Evolutionary conservation across 2,329 filamentous ascomycete genomes (phyloP), one percentile per base, ranked within the genome.

Genomic region (Phaeomoniella chlamydospora): DNA sequence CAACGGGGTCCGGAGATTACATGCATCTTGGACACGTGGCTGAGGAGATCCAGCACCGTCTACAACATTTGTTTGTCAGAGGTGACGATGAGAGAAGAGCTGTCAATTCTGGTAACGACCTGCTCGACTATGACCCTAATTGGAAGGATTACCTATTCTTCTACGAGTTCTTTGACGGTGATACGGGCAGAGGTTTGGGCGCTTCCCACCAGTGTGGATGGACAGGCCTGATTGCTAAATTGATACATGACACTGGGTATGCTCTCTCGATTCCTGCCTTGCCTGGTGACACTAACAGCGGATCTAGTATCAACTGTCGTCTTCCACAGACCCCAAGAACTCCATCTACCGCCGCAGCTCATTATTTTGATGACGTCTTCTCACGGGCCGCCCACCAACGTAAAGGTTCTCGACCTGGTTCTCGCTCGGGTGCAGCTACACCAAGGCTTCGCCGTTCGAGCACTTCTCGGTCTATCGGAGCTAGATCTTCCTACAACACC

Each of bases 231-330:
- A 86, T 96, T 55, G 88, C 88, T 16, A 87, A 92, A 59, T 82
- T 96, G 74, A 96, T 96, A 41, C 88, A 96, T 49, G 90, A 96
- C 52, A 94, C 88, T 46, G 88, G 87, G 83, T 90, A 77, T 65
- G 78, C 62, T 15, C n/a, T 26, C n/a, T n/a, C n/a, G n/a, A n/a
- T n/a, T n/a, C n/a, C n/a, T n/a, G 33, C 35, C 10, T 15, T 36
- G 9, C 15, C 37, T 14, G 4, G 16, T 15, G n/a, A n/a, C 31
- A 29, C 17, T 40, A 49, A 67, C 75, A 58, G 74, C 55, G 31
- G 35, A 15, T 38, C 2, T 45, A 88, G 83, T 46, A 71, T 92
- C 52, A 90, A 77, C 54, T 94, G 87, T 56, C 83, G 87, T 49
- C 75, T 94, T 11, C 87, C 88, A 1, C 85, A 94, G 51, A 96